A percentile compares a stretch with the other conserved stretches of the same genome.
Conservation (phyloP, 2,329 filamentous ascomycete species). For the Fusarium compactum region DNA sequence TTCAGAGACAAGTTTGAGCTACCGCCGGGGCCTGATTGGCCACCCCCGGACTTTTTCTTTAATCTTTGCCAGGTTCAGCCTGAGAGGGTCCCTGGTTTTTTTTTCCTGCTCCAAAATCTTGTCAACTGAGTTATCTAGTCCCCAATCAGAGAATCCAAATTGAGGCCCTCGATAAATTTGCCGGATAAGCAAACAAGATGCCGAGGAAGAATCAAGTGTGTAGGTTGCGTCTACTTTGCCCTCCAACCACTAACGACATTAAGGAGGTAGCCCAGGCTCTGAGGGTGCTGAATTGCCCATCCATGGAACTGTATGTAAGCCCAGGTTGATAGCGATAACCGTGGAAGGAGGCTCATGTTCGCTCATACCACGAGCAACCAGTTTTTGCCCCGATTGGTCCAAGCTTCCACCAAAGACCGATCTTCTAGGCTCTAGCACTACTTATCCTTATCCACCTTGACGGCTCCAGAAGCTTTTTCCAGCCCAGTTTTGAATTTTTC, state of each 20-base stretch:
- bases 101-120: slow-evolving; percentile 17
- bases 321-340: slow-evolving; percentile 21
- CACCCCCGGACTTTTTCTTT: slow-evolving; percentile 47
- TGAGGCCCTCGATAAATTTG: slow-evolving; percentile 25
- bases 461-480: slow-evolving; percentile 36
- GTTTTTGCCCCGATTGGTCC: slow-evolving; percentile 46
- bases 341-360: slow-evolving; percentile 29
- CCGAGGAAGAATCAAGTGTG: background rate
- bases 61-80: slow-evolving; percentile 15
- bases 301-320: background rate
- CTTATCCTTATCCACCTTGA: slow-evolving; percentile 24
- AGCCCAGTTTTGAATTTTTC: slow-evolving; percentile 12
- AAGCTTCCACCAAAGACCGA: slow-evolving; percentile 24
- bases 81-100: slow-evolving; percentile 24
- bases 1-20: slow-evolving; percentile 37
- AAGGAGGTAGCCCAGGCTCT: background rate
- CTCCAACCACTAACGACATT: slow-evolving; percentile 14
- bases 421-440: slow-evolving; percentile 7
- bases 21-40: slow-evolving; percentile 44
- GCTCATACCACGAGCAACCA: slow-evolving; percentile 39
- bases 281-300: background rate
- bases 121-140: slow-evolving; percentile 1
- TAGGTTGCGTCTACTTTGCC: slow-evolving; percentile 3
- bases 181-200: slow-evolving; percentile 16
- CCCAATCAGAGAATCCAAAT: slow-evolving; percentile 6